Percentiles rank a stretch among this genome's conserved stretches.
phyloP scores from a whole-genome alignment of 345 rosid genomes.

The Ceriops decandra region DNA sequence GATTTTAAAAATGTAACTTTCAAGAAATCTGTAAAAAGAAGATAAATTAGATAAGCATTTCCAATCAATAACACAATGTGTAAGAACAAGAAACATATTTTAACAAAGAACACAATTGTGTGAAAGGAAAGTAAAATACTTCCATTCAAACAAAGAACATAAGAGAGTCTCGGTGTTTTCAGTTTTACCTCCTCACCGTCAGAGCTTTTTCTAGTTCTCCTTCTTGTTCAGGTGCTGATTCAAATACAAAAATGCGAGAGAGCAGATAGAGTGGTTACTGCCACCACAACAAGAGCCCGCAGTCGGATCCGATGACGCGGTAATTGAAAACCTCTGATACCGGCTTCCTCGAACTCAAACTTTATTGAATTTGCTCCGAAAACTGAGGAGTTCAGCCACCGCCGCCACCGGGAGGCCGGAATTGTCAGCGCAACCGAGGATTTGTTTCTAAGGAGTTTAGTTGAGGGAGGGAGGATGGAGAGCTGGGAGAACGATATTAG shows the following conservation, averaged over 20 bases:
- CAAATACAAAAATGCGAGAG: slow-evolving; percentile 45
- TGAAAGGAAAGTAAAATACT: not conserved
- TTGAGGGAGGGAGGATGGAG: slow-evolving; percentile 15
- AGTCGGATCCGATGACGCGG: slow-evolving; percentile 50
- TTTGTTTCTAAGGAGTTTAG: slow-evolving; percentile 33
- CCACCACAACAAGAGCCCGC: slow-evolving; percentile 46
- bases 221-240: slow-evolving; percentile 19
- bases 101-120: not conserved
- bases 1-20: too few relatives aligned
- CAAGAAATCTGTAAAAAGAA: too few relatives aligned
- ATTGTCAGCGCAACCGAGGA: slow-evolving; percentile 48
- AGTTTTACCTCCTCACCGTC: slow-evolving; percentile 29
- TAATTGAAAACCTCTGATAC: slow-evolving; percentile 38
- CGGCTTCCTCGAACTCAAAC: slow-evolving; percentile 18
- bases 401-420: slow-evolving; percentile 46
- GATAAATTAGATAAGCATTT: too few relatives aligned
- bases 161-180: not conserved
- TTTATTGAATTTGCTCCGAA: slow-evolving; percentile 28
- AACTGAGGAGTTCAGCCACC: slow-evolving; percentile 18
- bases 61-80: too few relatives aligned
- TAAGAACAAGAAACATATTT: not conserved
- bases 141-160: too few relatives aligned
- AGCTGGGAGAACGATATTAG: slow-evolving; percentile 30
- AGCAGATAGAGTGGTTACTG: slow-evolving; percentile 60
- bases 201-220: slow-evolving; percentile 18